A percentile compares a stretch with the other conserved stretches of the same genome.
Conservation (phyloP, 2,329 filamentous ascomycete genomes). For the Neurospora crassa region DNA sequence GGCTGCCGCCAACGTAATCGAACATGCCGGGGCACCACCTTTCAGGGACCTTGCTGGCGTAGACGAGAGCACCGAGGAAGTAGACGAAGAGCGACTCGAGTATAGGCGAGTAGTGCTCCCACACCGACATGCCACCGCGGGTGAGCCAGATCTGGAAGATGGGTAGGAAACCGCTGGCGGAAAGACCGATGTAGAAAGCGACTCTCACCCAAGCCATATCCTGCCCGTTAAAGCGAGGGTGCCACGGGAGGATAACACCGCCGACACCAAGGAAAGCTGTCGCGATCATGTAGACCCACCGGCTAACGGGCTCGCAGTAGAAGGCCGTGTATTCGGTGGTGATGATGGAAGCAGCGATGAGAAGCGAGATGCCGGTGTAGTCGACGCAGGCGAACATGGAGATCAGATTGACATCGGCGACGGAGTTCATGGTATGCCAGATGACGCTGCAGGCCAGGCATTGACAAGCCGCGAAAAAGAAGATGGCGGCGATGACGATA, state of each 20-base stretch:
- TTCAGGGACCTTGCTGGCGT: slow-evolving; percentile 88
- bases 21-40: slow-evolving; percentile 88
- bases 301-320: slow-evolving; percentile 86
- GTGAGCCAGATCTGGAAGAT: slow-evolving; percentile 74
- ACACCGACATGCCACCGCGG: slow-evolving; percentile 70
- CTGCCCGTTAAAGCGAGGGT: slow-evolving; percentile 82
- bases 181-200: slow-evolving; percentile 80
- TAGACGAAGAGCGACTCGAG: slow-evolving; percentile 82
- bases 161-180: slow-evolving; percentile 80
- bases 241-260: slow-evolving; percentile 90
- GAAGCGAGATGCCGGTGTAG: slow-evolving; percentile 91
- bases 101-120: slow-evolving; percentile 82
- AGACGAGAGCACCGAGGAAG: slow-evolving; percentile 72
- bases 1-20: slow-evolving; percentile 88
- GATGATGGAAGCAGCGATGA: slow-evolving; percentile 94
- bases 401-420: slow-evolving; percentile 79
- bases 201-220: slow-evolving; percentile 94
- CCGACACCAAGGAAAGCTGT: slow-evolving; percentile 75
- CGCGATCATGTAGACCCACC: slow-evolving; percentile 75
- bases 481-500: slow-evolving; percentile 81
- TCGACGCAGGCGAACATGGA: slow-evolving; percentile 96
- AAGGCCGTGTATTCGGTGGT: slow-evolving; percentile 98
- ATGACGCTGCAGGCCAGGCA: slow-evolving; percentile 90
- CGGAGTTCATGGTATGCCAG: slow-evolving; percentile 99
- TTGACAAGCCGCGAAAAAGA: slow-evolving; percentile 93